Conservation (phyloP, 129 eudicot species). For the Mikania micrantha region DNA sequence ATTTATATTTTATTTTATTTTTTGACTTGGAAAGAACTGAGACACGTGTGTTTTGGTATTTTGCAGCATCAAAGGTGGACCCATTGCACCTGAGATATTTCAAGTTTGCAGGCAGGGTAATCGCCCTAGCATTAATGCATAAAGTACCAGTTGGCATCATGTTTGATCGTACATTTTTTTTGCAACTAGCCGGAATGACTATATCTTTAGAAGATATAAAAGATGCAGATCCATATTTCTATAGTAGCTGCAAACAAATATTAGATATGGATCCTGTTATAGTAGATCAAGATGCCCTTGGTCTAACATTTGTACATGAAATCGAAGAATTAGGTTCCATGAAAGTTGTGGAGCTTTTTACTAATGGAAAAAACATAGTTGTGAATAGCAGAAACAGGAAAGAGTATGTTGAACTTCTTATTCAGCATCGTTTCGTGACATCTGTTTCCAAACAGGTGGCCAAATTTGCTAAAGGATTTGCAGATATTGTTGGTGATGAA, state of each 20-base stretch:
- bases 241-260: conserved; percentile 74
- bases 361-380: conserved; percentile 43
- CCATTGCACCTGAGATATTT: conserved; percentile 73
- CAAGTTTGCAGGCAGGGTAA: conserved; percentile 71
- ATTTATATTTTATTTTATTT: neutral
- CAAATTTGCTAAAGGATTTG: conserved; percentile 59
- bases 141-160: conserved; percentile 80
- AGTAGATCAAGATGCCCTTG: conserved; percentile 73
- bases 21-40: neutral
- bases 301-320: conserved; percentile 71
- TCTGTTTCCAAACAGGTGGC: conserved; percentile 60
- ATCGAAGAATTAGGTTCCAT: conserved; percentile 65
- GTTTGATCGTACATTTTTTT: conserved; percentile 64
- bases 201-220: conserved; percentile 58
- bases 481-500: conserved; percentile 41
- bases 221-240: conserved; percentile 79
- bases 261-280: conserved; percentile 75
- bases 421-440: conserved; percentile 54
- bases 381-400: conserved; percentile 77
- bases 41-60: neutral
- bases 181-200: conserved; percentile 52
- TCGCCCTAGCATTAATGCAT: conserved; percentile 81
- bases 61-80: conserved; percentile 86
- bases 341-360: conserved; percentile 67
- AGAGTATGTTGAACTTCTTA: conserved; percentile 61